Evolutionary conservation across 2,329 filamentous ascomycete genomes (phyloP).

Genomic region (Neofusicoccum umdonicola): DNA sequence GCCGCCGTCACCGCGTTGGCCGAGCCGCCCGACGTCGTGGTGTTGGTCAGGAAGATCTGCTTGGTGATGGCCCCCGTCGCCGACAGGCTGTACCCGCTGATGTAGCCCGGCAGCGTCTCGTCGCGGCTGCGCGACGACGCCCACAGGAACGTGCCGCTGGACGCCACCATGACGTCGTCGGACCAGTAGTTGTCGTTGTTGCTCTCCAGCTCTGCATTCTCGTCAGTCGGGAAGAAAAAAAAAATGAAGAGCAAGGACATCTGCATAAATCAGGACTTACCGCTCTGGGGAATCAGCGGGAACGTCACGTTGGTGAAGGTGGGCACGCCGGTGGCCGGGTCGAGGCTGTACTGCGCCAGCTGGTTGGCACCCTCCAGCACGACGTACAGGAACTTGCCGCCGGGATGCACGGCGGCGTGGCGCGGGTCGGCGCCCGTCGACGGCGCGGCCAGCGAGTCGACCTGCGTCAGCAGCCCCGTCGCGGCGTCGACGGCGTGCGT

Average conservation of each 20-base stretch:
- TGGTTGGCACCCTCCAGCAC: constrained; percentile 27
- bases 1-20: constrained; percentile 37
- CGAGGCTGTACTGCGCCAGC: constrained; percentile 27
- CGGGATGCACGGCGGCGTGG: constrained; percentile 30
- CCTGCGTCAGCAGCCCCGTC: constrained; percentile 21
- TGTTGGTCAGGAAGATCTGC: constrained; percentile 33
- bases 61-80: constrained; percentile 27
- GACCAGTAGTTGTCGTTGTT: constrained; percentile 27
- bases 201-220: background rate
- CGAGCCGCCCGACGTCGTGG: constrained; percentile 34
- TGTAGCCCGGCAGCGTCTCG: constrained; percentile 29
- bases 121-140: constrained; percentile 25
- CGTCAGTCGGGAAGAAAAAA: background rate
- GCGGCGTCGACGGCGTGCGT: constrained; percentile 25
- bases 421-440: constrained; percentile 24
- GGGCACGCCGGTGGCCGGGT: constrained; percentile 17
- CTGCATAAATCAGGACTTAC: background rate
- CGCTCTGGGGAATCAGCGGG: constrained; percentile 20
- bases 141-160: constrained; percentile 22
- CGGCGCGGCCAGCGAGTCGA: constrained; percentile 24
- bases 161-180: constrained; percentile 26
- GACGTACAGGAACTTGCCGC: constrained; percentile 29
- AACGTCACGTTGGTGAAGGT: constrained; percentile 20
- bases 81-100: constrained; percentile 33
- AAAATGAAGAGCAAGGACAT: background rate